These are phyloP conservation scores for Fusarium oxysporum DNA, from an alignment of 2,329 filamentous ascomycete species.

Conservation along the genomic window DNA sequence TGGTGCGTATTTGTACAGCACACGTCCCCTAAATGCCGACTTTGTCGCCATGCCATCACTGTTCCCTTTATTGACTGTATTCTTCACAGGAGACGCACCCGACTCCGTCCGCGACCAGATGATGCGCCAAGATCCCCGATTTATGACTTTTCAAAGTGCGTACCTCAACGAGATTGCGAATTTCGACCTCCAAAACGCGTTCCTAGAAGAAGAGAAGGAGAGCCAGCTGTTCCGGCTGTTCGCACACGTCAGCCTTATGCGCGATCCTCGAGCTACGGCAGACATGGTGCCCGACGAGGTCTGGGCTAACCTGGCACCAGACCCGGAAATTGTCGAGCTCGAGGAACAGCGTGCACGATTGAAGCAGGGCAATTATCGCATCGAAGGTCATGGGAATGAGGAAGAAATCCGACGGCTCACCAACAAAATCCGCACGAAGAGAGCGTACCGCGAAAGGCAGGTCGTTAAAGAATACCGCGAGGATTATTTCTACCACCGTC, in stretches of 20 bases:
- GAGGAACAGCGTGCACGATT: fast-evolving
- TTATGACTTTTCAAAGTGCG: conserved; percentile 42
- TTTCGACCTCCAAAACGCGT: conserved; percentile 47
- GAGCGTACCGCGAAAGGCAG: conserved; percentile 25
- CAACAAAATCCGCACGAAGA: conserved; percentile 39
- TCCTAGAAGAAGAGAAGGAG: conserved; percentile 39
- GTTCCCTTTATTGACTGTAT: not conserved
- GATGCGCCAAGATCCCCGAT: conserved; percentile 46
- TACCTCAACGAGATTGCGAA: conserved; percentile 45
- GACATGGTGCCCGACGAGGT: not conserved
- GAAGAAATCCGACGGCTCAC: conserved; percentile 41
- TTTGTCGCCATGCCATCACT: not conserved
- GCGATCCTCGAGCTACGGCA: conserved; percentile 38
- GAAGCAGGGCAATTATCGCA: conserved; percentile 34
- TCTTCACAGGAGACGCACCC: conserved; percentile 34
- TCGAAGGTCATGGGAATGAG: conserved; percentile 39
- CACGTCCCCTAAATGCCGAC: not conserved
- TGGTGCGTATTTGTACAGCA: not conserved
- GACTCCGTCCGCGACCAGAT: conserved; percentile 47
- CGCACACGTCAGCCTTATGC: conserved; percentile 42
- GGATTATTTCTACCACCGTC: conserved; percentile 46
- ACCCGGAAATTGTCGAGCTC: not conserved
- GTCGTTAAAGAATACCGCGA: conserved; percentile 43
- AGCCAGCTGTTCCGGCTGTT: conserved; percentile 22
- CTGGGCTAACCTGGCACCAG: fast-evolving